phyloP scores from a whole-genome alignment of 1,284 basidiomycete species.

The Cutaneotrichosporon daszewskae region DNA sequence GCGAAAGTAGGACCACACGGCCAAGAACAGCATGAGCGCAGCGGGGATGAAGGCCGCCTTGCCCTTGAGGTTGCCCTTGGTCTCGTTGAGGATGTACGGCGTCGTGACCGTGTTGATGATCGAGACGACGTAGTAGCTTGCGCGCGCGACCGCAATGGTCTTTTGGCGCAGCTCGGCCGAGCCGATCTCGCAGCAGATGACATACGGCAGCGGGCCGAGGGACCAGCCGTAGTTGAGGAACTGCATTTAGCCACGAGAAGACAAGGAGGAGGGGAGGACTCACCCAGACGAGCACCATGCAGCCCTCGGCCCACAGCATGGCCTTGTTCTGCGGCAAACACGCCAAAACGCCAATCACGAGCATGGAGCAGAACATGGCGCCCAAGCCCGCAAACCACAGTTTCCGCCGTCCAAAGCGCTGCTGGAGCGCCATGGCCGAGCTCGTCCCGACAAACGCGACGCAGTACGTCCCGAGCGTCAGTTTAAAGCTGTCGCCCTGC shows the following conservation, averaged over 20 bases:
- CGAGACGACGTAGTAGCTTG: conserved; percentile 44
- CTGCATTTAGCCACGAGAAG: no score
- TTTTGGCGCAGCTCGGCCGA: conserved; percentile 49
- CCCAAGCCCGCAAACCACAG: conserved; percentile 48
- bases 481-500: conserved; percentile 1
- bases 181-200: conserved; percentile 45
- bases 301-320: conserved; percentile 11
- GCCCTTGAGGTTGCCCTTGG: conserved; percentile 14
- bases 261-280: no score
- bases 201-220: conserved; percentile 27
- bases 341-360: conserved; percentile 46
- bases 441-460: conserved; percentile 1
- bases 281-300: conserved; percentile 20
- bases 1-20: conserved; percentile 32
- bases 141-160: conserved; percentile 49
- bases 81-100: conserved; percentile 16
- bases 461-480: conserved; percentile 4
- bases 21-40: conserved; percentile 23
- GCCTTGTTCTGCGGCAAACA: conserved; percentile 17
- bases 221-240: conserved; percentile 25
- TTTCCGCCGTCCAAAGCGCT: conserved; percentile 36
- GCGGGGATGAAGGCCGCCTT: conserved; percentile 34
- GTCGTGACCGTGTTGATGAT: conserved; percentile 11
- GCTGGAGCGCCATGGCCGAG: conserved; percentile 1
- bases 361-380: conserved; percentile 43